phyloP scores from a whole-genome alignment of 2,329 filamentous ascomycete genomes.

The Seiridium unicorne region DNA sequence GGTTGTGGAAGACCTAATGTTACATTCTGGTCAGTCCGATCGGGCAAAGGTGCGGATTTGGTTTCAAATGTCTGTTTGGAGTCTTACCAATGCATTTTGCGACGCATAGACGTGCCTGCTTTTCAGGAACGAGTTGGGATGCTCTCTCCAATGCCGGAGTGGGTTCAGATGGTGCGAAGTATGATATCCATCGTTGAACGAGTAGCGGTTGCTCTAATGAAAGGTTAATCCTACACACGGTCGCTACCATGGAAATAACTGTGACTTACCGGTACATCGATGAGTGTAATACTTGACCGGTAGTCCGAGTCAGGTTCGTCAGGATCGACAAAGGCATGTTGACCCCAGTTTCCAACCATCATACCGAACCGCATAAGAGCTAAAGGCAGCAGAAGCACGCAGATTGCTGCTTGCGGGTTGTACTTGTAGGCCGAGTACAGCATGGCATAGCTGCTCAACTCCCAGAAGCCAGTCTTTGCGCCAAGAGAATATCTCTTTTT shows the following conservation, averaged over 20 bases:
- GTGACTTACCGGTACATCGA: constrained; percentile 71
- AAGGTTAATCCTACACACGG: constrained; percentile 1
- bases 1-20: constrained; percentile 64
- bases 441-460: constrained; percentile 54
- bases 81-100: constrained; percentile 59
- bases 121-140: constrained; percentile 70
- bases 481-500: constrained; percentile 58
- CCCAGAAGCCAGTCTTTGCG: constrained; percentile 57
- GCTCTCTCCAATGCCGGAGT: constrained; percentile 77
- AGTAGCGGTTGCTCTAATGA: constrained; percentile 71
- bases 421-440: constrained; percentile 49
- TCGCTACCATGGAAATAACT: not conserved
- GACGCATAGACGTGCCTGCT: constrained; percentile 63
- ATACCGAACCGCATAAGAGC: constrained; percentile 65
- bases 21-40: too few relatives aligned
- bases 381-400: constrained; percentile 67
- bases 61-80: too few relatives aligned
- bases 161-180: constrained; percentile 80
- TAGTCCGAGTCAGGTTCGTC: constrained; percentile 75
- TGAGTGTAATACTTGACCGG: constrained; percentile 74
- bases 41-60: too few relatives aligned
- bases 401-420: constrained; percentile 57
- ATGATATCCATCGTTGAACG: constrained; percentile 82
- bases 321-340: constrained; percentile 78
- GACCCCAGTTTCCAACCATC: constrained; percentile 84